phyloP scores from a whole-genome alignment of 1,284 basidiomycete species.

The Austropuccinia psidii region DNA sequence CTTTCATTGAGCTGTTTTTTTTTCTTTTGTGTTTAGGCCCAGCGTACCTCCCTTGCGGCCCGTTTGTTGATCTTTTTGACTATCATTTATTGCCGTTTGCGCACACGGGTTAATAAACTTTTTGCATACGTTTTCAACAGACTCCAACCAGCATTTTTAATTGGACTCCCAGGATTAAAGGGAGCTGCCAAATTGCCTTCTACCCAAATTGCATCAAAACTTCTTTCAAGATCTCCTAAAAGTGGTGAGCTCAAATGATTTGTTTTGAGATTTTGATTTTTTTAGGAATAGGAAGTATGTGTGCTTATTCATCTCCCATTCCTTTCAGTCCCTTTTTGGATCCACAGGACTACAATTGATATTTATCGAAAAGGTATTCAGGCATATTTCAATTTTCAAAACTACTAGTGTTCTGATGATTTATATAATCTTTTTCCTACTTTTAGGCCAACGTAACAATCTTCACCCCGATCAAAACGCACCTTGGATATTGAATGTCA shows the following conservation, averaged over 20 bases:
- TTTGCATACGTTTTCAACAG: not conserved
- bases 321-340: not conserved
- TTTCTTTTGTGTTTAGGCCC: constrained; percentile 9
- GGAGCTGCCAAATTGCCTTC: constrained; percentile 75
- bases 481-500: constrained; percentile 43
- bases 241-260: too few relatives aligned
- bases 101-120: not conserved
- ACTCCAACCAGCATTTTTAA: constrained; percentile 8
- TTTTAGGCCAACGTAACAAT: constrained; percentile 41
- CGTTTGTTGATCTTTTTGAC: constrained; percentile 16
- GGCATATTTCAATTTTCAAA: not conserved
- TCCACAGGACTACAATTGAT: constrained; percentile 25
- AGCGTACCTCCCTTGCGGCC: constrained; percentile 26
- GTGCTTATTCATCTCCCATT: too few relatives aligned
- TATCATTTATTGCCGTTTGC: not conserved
- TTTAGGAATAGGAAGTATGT: too few relatives aligned
- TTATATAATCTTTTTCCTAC: not conserved
- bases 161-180: constrained; percentile 13
- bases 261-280: too few relatives aligned
- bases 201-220: constrained; percentile 74
- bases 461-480: constrained; percentile 41
- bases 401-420: not conserved
- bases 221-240: too few relatives aligned
- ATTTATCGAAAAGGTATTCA: constrained; percentile 32
- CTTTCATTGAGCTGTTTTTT: not conserved